Conservation (phyloP, 2,329 filamentous ascomycete genomes). For the Alternaria triticimaculans region DNA sequence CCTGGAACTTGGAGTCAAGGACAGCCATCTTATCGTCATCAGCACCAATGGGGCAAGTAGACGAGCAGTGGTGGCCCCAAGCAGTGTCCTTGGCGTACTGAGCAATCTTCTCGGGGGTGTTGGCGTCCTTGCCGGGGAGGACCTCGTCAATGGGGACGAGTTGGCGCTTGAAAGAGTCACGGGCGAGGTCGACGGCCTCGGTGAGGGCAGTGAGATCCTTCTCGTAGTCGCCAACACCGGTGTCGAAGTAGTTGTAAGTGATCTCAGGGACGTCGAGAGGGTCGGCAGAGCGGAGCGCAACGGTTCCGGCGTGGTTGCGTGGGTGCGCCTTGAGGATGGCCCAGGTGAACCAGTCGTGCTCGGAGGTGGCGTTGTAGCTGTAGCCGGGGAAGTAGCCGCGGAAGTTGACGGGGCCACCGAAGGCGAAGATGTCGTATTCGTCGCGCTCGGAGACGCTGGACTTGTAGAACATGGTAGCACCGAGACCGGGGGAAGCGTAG, state of each 20-base stretch:
- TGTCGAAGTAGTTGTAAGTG: constrained; percentile 50
- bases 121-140: constrained; percentile 57
- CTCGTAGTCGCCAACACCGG: constrained; percentile 65
- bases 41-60: constrained; percentile 64
- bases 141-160: constrained; percentile 52
- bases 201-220: constrained; percentile 63
- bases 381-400: constrained; percentile 63
- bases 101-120: constrained; percentile 38
- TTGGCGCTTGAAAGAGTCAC: constrained; percentile 48
- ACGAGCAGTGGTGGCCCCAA: constrained; percentile 63
- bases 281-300: constrained; percentile 66
- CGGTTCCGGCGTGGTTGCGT: constrained; percentile 66
- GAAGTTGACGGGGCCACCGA: constrained; percentile 63
- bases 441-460: constrained; percentile 53
- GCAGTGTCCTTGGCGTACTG: constrained; percentile 40
- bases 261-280: constrained; percentile 70
- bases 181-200: constrained; percentile 61
- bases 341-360: constrained; percentile 60
- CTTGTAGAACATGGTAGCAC: constrained; percentile 56
- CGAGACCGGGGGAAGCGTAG: constrained; percentile 60
- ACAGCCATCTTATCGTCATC: constrained; percentile 59
- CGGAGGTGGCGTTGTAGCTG: constrained; percentile 58
- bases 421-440: constrained; percentile 63
- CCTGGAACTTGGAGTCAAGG: constrained; percentile 59
- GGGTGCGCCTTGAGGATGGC: constrained; percentile 67